phyloP scores from a whole-genome alignment of 257 asterid genomes.

The Cordia subcordata region DNA sequence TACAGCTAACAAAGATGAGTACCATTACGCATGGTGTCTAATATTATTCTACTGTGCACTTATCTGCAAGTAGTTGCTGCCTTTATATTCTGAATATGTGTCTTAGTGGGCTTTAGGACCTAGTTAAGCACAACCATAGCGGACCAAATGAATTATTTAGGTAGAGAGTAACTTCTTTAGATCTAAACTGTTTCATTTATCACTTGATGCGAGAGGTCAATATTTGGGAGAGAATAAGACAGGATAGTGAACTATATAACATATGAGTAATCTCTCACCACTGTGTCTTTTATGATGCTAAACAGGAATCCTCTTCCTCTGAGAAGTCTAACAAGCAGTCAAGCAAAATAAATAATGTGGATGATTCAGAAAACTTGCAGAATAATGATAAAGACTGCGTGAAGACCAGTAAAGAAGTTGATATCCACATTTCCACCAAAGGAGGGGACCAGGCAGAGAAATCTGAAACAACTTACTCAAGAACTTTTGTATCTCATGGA shows the following conservation, averaged over 20 bases:
- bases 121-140: no score
- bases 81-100: no score
- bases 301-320: constrained; percentile 14
- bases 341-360: neutral
- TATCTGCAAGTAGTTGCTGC: no score
- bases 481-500: constrained; percentile 9
- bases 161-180: no score
- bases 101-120: no score
- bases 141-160: no score
- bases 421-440: neutral
- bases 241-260: neutral
- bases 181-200: no score
- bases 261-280: neutral
- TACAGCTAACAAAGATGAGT: no score
- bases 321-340: constrained; percentile 1
- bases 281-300: neutral
- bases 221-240: no score
- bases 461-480: constrained; percentile 8
- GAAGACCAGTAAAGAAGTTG: neutral
- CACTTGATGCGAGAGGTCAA: no score
- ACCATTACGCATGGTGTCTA: no score
- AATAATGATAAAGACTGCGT: neutral
- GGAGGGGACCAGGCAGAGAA: constrained; percentile 3
- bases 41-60: no score
- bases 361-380: constrained; percentile 4